Base-by-base conservation (phyloP, 2,329 filamentous ascomycete species). In the Aphanoascus verrucosus region DNA sequence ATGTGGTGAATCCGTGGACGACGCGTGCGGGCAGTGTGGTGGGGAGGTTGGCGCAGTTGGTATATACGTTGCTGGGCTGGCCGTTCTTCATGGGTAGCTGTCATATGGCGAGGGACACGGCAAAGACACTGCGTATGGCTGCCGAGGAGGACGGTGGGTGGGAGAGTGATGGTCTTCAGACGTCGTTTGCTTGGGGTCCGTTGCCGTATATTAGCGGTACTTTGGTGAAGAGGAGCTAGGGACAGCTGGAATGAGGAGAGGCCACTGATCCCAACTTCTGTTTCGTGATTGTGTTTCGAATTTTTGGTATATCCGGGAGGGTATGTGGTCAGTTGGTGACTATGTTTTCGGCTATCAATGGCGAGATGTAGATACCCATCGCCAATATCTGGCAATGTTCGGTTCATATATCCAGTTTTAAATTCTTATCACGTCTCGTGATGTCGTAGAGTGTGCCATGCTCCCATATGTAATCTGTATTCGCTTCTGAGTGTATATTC, bases 81-180 rank as follows among this genome's bases (percentile, higher is more conserved):
- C 69, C 69, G 3, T 76, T 74, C 58, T 76, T 76, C 56, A 64
- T 79, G 58, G 77, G 74, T 4, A 73, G 74, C 54, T 81, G 78
- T 59, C 65, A 72, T 52, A 58, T 81, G 56, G 68, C 74, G 60
- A 65, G 77, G 45, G 69, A 77, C 64, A 79, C 76, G 9, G 67
- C 66, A 49, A 60, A 63, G 23, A 71, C 64, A 43, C 60, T 80
- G 58, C 67, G 66, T 49, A 63, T 65, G 6, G 74, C 67, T 12
- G 74, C 72, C 17, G 63, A 65, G 23, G 56, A 49, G 34, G 70
- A 73, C 63, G 72, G 71, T 0, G 67, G 68, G 14, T 80, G 77
- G 77, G 72, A 71, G 37, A 66, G 64, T 56, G 67, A 75, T 47
- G 68, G 76, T n/a, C 54, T 80, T 57, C 68, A 75, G 60, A 61